Evolutionary conservation across 371 early-diverging fungal species (phyloP), one percentile per base, ranked within the genome.

Genomic region (Mycotypha africana): DNA sequence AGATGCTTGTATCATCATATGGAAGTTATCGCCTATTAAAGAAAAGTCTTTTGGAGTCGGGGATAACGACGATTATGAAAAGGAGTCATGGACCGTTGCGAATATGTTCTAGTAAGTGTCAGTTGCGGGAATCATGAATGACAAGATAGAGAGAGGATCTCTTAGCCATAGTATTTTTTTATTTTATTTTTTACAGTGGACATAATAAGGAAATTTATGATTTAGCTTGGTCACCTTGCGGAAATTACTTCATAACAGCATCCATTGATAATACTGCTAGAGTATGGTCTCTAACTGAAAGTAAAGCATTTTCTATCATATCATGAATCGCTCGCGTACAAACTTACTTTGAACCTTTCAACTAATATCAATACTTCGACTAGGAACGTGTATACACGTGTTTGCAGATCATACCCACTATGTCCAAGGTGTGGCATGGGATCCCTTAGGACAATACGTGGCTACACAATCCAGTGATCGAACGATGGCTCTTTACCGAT

Each of bases 391-490:
- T 47, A 65, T 93, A 26, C 86, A 86, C 45, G 83, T 87, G 4
- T 68, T 95, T 40, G 69, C 83, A 2, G 93, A 92, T 44, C 96
- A 97, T 58, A 68, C 75, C 17, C 93, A 95, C 53, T 93, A 91
- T 60, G 94, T 97, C 9, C 95, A 96, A 70, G 98, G 98, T 23
- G 92, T 96, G 1, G 79, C 88, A 6, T 97, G 95, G 96, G 97
- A 96, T 64, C 96, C 98, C 1, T 60, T 88, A n/a, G 86, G 85
- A 11, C 70, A 87, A 58, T 93, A 74, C 55, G 60, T 96, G 5
- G 92, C 88, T 1, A 89, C 96, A 4, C 97, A 95, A 65, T 88
- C 93, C 62, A 88, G 90, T 57, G 97, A 97, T 56, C 70, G 97
- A 79, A 76, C 82, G 2, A 70, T 82, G 20, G 73, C 74, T 4